Evolutionary conservation across 805 yeast species (phyloP).

Genomic region (Cyberlindnera xylosilytica): DNA sequence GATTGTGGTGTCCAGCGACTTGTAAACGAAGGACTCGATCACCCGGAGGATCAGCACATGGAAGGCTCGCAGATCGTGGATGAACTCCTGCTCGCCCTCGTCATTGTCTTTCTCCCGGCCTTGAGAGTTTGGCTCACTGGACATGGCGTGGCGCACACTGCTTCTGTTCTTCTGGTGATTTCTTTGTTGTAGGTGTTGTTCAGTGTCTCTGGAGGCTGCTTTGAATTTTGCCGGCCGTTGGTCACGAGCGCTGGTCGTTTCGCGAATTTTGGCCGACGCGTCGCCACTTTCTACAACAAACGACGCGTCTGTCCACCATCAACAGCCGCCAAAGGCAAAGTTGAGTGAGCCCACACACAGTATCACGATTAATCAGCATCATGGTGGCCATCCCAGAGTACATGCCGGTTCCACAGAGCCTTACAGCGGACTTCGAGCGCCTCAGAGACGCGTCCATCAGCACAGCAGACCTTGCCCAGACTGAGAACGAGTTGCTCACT

Average conservation of each 20-base stretch:
- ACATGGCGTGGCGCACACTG: no score
- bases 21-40: slow-evolving; percentile 25
- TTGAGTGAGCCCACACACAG: no score
- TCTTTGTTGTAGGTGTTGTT: no score
- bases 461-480: slow-evolving; percentile 4
- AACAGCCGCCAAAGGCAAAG: no score
- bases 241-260: no score
- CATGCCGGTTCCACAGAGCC: slow-evolving; percentile 8
- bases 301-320: no score
- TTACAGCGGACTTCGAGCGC: slow-evolving; percentile 4
- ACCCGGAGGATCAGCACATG: slow-evolving; percentile 25
- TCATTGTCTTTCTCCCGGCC: neutral
- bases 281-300: no score
- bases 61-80: slow-evolving; percentile 19
- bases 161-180: no score
- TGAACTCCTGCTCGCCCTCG: neutral
- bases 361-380: no score
- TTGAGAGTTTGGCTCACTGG: neutral
- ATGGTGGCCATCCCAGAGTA: slow-evolving; percentile 8
- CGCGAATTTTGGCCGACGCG: no score
- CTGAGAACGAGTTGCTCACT: slow-evolving; percentile 13
- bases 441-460: slow-evolving; percentile 8
- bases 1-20: slow-evolving; percentile 23
- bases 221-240: no score
- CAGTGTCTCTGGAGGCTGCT: no score